Percentiles rank a stretch among this genome's conserved stretches.
Conservation (phyloP, 2,329 filamentous ascomycete genomes). For the Microcera coccophila region DNA sequence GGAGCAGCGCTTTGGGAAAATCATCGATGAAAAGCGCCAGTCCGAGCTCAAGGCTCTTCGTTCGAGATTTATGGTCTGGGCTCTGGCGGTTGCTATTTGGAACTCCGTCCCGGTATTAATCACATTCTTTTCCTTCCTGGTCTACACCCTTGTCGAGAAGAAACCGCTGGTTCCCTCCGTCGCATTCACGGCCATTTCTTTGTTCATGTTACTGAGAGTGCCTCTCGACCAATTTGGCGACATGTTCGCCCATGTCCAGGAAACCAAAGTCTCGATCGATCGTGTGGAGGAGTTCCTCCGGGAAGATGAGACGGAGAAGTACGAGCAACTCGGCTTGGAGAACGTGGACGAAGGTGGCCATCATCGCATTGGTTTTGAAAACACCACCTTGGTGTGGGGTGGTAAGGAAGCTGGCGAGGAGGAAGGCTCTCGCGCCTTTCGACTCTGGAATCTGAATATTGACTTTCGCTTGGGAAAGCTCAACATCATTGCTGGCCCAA, state of each 20-base stretch:
- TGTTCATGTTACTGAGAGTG: conserved; percentile 90
- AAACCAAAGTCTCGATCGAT: conserved; percentile 93
- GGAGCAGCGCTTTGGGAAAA: conserved; percentile 84
- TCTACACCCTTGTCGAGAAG: conserved; percentile 86
- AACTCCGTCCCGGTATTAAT: conserved; percentile 93
- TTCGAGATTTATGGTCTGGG: conserved; percentile 85
- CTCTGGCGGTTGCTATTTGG: conserved; percentile 88
- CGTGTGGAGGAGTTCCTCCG: conserved; percentile 91
- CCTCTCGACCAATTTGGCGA: conserved; percentile 94
- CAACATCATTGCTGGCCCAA: conserved; percentile 89
- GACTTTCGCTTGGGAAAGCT: conserved; percentile 81
- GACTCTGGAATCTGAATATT: conserved; percentile 76
- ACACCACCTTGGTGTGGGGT: conserved; percentile 88
- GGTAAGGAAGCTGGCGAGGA: conserved; percentile 57
- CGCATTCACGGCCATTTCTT: conserved; percentile 91
- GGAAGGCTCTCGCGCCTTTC: conserved; percentile 71
- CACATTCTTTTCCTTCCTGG: conserved; percentile 91
- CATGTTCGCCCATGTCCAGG: conserved; percentile 97
- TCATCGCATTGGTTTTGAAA: conserved; percentile 75
- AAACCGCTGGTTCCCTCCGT: conserved; percentile 88
- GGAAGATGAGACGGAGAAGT: conserved; percentile 96
- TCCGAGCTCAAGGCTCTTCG: conserved; percentile 75
- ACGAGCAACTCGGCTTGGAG: conserved; percentile 71
- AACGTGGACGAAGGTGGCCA: conserved; percentile 66
- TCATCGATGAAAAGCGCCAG: conserved; percentile 83